phyloP scores from a whole-genome alignment of 73 alveolate genomes.

The Paramecium caudatum region DNA sequence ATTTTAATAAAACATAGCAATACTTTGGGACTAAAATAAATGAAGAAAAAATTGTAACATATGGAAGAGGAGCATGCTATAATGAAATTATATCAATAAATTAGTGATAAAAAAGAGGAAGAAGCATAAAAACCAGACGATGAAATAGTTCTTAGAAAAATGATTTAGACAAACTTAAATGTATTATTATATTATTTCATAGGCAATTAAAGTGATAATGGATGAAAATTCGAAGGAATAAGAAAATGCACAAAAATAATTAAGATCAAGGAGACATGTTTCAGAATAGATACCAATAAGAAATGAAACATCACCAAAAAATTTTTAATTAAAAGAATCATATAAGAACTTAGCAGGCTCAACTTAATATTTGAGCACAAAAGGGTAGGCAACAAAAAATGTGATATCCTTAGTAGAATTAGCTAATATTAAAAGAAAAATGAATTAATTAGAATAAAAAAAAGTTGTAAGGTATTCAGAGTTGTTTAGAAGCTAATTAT shows the following conservation, averaged over 20 bases:
- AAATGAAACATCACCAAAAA: not conserved
- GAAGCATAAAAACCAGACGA: not conserved
- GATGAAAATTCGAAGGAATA: conserved; percentile 55
- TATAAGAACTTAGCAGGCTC: conserved; percentile 34
- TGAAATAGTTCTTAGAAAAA: not conserved
- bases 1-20: conserved; percentile 8
- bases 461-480: conserved; percentile 65
- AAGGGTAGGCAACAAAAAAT: conserved; percentile 44
- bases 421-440: conserved; percentile 57
- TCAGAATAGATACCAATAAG: not conserved
- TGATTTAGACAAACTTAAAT: conserved; percentile 24
- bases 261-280: not conserved
- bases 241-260: conserved; percentile 27
- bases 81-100: conserved; percentile 6
- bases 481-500: conserved; percentile 18
- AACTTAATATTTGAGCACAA: conserved; percentile 14
- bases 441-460: conserved; percentile 27
- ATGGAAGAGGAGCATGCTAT: conserved; percentile 31
- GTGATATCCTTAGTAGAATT: conserved; percentile 42
- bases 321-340: not conserved
- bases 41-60: conserved; percentile 7
- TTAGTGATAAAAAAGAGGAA: conserved; percentile 4
- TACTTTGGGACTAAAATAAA: conserved; percentile 49
- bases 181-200: not conserved
- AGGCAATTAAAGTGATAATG: conserved; percentile 57